phyloP scores from a whole-genome alignment of 192 early-diverging fungal species.

The Radiomyces spectabilis region DNA sequence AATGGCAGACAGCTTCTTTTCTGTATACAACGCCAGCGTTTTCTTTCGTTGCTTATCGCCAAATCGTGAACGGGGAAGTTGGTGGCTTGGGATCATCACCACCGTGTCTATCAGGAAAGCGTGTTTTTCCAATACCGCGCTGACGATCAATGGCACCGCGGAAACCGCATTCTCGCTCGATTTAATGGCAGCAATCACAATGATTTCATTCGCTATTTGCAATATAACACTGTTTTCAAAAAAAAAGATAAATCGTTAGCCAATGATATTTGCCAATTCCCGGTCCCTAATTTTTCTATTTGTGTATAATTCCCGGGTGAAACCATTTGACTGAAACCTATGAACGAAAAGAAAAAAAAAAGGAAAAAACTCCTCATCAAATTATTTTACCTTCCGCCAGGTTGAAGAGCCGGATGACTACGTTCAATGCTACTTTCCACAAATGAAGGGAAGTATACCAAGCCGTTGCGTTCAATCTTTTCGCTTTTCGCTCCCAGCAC shows the following conservation, averaged over 20 bases:
- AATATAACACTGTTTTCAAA: slow-evolving; percentile 16
- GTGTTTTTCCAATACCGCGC: slow-evolving; percentile 64
- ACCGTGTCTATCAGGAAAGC: slow-evolving; percentile 65
- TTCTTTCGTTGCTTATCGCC: slow-evolving; percentile 57
- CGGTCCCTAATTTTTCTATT: background rate
- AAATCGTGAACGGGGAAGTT: slow-evolving; percentile 53
- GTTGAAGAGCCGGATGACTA: slow-evolving; percentile 44
- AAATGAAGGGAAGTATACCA: slow-evolving; percentile 67
- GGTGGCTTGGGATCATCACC: slow-evolving; percentile 46
- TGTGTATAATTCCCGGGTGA: too few relatives aligned
- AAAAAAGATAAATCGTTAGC: background rate
- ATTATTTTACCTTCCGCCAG: slow-evolving; percentile 38
- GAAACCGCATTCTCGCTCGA: slow-evolving; percentile 12
- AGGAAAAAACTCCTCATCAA: too few relatives aligned
- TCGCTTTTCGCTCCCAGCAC: slow-evolving; percentile 68
- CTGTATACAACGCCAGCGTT: slow-evolving; percentile 13
- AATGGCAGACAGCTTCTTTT: slow-evolving; percentile 11
- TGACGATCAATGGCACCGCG: slow-evolving; percentile 51
- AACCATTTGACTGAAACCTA: too few relatives aligned
- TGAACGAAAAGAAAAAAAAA: too few relatives aligned
- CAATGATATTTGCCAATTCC: background rate
- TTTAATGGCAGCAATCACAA: slow-evolving; percentile 19
- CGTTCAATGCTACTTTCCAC: slow-evolving; percentile 68
- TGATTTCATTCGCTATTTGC: slow-evolving; percentile 11
- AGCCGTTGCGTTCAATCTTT: slow-evolving; percentile 61